Base-by-base conservation (phyloP, 2,329 filamentous ascomycete genomes). In the Zasmidium angulare region DNA sequence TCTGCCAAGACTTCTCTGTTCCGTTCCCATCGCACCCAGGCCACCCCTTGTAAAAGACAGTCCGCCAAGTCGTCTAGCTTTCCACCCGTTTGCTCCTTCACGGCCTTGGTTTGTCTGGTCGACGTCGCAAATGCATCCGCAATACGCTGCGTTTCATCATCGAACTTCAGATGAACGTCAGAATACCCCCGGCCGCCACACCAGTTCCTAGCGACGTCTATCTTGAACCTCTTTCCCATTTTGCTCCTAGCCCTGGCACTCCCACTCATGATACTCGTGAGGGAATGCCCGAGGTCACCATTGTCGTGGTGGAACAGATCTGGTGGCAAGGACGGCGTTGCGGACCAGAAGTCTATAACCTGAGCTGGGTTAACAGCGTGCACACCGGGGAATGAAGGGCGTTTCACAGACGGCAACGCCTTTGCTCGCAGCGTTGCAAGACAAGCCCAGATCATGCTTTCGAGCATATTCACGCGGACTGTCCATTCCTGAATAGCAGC, bases 51-150 rank as follows among this genome's bases (percentile, higher is more conserved):
- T 55, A 95, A 72, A 23, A 95, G 76, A 71, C 87, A 89, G 76
- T 96, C 91, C 0, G 90, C 89, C 52, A 96, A 75, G 76, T 96
- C 91, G 73, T 96, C 91, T 55, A 93, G 74, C 74, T 95, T 95
- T n/a, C 67, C 68, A 21, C 70, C 63, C 7, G n/a, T 17, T 17
- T 43, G 12, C 36, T 17, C 12, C 40, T 47, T 50, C 64, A 72
- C 51, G 71, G 63, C 59, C 67, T 68, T 58, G 69, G 66, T 36
- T 52, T 55, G 53, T 3, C 51, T 36, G 20, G 59, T 55, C 19
- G 56, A n/a, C 22, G 52, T 11, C 14, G 22, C 49, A 74, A 69
- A 68, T 76, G 78, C 50, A 61, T 67, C 63, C 17, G 72, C 76
- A 50, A 76, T 72, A n/a, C 64, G 62, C 50, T 72, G 69, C 1